Percentiles rank a stretch among this genome's conserved stretches.
phyloP scores from a whole-genome alignment of 1,284 basidiomycete species.

The Apiotrichum akiyoshidainum region DNA sequence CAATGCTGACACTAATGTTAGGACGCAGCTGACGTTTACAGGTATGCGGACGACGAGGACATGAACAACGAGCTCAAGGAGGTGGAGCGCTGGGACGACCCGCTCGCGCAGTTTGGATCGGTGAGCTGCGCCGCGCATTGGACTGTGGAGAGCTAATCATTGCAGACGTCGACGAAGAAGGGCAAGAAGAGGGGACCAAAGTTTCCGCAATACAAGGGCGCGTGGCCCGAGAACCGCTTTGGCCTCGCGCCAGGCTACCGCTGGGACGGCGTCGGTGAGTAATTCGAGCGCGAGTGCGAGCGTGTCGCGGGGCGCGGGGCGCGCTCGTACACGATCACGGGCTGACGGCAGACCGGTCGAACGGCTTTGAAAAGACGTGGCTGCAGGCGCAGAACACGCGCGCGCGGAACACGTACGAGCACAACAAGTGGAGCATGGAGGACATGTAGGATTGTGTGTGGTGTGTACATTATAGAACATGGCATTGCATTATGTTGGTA shows the following conservation, averaged over 20 bases:
- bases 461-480: too few species aligned
- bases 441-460: constrained; percentile 73
- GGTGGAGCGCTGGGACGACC: constrained; percentile 87
- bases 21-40: constrained; percentile 17
- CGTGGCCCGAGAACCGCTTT: constrained; percentile 91
- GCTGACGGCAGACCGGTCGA: constrained; percentile 88
- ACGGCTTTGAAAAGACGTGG: constrained; percentile 88
- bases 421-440: constrained; percentile 79
- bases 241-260: constrained; percentile 90
- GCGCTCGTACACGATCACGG: too few species aligned
- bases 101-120: constrained; percentile 85
- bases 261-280: constrained; percentile 92
- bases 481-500: too few species aligned
- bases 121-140: too few species aligned
- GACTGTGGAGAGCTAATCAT: too few species aligned
- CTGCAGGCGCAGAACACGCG: constrained; percentile 77
- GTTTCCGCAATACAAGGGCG: constrained; percentile 80
- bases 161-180: constrained; percentile 53
- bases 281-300: background rate
- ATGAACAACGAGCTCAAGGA: constrained; percentile 79
- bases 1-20: background rate
- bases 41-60: constrained; percentile 72
- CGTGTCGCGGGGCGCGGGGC: too few species aligned
- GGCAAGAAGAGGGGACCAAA: constrained; percentile 77
- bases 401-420: constrained; percentile 65